Percentiles rank a stretch among this genome's conserved stretches.
phyloP scores from a whole-genome alignment of 129 eudicot genomes.

The Chrysanthemum makinoi region DNA sequence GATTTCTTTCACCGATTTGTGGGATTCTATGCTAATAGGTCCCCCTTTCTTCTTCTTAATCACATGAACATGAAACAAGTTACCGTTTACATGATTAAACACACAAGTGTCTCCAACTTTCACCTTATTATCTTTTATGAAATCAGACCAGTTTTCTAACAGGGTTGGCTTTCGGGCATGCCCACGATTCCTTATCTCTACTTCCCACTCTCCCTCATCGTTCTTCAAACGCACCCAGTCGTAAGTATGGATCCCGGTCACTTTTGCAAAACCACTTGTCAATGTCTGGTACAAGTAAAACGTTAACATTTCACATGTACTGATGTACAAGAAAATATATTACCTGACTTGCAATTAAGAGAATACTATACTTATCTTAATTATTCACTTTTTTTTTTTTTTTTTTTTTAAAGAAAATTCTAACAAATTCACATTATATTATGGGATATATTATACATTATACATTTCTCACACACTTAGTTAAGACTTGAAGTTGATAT shows the following conservation, averaged over 20 bases:
- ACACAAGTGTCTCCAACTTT: neutral
- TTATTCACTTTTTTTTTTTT: too few relatives aligned
- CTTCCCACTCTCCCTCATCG: conserved; percentile 14
- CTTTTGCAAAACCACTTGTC: neutral
- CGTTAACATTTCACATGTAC: neutral
- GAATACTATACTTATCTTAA: too few relatives aligned
- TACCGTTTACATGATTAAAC: conserved; percentile 3
- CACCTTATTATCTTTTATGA: conserved; percentile 5
- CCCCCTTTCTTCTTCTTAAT: neutral
- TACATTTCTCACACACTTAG: too few relatives aligned
- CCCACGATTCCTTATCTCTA: neutral
- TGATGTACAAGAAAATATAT: neutral
- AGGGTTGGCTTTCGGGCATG: neutral
- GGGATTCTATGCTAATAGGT: too few relatives aligned
- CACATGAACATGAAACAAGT: conserved; percentile 15
- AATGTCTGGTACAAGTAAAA: neutral
- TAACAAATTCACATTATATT: too few relatives aligned
- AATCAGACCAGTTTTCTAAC: neutral
- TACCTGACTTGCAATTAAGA: neutral
- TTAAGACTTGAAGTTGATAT: too few relatives aligned
- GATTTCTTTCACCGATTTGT: too few relatives aligned
- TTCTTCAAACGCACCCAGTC: neutral
- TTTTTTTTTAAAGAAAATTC: too few relatives aligned
- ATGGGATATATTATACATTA: too few relatives aligned
- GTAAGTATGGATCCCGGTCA: neutral